These are phyloP conservation scores for Aspergillus haitiensis DNA, from an alignment of 495 filamentous ascomycete species.

Conservation along the genomic window DNA sequence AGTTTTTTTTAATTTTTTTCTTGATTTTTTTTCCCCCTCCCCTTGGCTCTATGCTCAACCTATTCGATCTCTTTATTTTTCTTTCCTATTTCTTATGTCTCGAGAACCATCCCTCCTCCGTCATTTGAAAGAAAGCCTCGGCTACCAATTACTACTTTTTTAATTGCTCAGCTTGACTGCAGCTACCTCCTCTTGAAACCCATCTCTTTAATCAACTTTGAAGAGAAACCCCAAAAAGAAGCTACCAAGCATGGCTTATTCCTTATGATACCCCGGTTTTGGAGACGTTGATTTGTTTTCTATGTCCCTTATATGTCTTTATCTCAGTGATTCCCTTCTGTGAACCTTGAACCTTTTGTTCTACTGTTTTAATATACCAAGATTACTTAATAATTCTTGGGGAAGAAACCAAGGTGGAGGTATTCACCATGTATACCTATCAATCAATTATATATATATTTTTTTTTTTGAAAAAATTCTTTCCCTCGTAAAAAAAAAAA, in stretches of 20 bases:
- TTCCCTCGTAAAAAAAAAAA: no score
- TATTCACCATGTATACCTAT: no score
- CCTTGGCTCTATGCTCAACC: background rate
- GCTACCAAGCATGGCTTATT: background rate
- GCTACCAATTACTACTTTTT: background rate
- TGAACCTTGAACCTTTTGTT: background rate
- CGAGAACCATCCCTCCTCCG: background rate
- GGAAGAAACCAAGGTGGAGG: no score
- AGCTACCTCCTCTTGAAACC: background rate
- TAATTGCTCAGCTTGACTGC: constrained; percentile 5
- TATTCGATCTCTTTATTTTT: background rate
- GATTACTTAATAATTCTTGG: no score
- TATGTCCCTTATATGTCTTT: background rate
- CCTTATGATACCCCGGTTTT: background rate
- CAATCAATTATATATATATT: no score
- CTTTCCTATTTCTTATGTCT: constrained; percentile 12
- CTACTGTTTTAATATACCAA: background rate
- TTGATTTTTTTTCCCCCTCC: constrained; percentile 2
- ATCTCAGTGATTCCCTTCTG: background rate
- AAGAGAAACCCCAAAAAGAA: background rate
- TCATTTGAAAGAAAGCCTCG: background rate
- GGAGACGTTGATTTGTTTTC: background rate
- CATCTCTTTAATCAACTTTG: background rate
- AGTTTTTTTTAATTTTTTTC: constrained; percentile 20
- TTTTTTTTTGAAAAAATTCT: no score